Evolutionary conservation across 441 rosid genomes (phyloP).

Genomic region (Erysimum cheiri): DNA sequence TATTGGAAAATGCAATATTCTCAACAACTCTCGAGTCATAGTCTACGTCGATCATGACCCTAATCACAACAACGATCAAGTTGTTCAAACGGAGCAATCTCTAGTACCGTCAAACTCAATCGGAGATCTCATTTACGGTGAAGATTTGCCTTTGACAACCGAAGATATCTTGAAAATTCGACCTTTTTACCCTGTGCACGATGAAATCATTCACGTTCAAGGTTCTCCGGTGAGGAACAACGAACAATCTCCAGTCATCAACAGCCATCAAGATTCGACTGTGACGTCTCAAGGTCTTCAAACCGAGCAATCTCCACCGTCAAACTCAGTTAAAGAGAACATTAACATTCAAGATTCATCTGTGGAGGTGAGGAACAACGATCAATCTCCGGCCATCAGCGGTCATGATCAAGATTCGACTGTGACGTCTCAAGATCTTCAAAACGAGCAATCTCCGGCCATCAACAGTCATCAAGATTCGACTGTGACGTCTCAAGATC

Average conservation of each 20-base stretch:
- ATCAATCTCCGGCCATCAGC: neutral
- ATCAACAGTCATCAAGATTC: neutral
- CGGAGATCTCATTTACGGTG: constrained; percentile 38
- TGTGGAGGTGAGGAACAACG: constrained; percentile 8
- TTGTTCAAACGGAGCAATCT: neutral
- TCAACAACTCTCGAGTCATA: constrained; percentile 47
- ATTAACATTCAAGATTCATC: constrained; percentile 15
- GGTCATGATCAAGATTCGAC: constrained; percentile 15
- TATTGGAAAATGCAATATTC: constrained; percentile 54
- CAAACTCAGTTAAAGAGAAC: constrained; percentile 11
- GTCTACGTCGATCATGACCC: neutral
- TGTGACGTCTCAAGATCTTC: constrained; percentile 4
- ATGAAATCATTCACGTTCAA: too few species aligned
- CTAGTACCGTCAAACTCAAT: constrained; percentile 32
- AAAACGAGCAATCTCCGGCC: too few species aligned
- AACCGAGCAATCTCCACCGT: neutral
- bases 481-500: constrained; percentile 13
- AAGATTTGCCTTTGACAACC: neutral
- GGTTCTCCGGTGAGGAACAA: too few species aligned
- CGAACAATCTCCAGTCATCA: too few species aligned
- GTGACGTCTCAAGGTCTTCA: neutral
- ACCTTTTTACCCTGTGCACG: too few species aligned
- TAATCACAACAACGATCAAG: neutral
- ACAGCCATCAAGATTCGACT: constrained; percentile 15
- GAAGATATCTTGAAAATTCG: too few species aligned